These are phyloP conservation scores for Vanrija pseudolonga DNA, from an alignment of 1,284 basidiomycete species.

Conservation along the genomic window DNA sequence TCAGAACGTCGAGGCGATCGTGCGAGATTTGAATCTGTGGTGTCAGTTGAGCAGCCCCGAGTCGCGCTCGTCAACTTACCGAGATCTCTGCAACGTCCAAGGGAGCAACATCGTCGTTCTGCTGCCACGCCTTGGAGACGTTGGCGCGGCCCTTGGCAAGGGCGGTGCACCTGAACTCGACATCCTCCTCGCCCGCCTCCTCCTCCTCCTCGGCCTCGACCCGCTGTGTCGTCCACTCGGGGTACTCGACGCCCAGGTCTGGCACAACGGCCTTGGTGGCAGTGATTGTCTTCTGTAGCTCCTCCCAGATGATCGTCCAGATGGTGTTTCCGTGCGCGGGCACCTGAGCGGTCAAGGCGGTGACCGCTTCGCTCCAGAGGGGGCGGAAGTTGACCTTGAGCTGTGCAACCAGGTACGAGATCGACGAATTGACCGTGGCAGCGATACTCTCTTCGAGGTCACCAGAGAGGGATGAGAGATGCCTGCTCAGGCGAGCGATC, in stretches of 20 bases:
- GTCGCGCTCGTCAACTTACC: slow-evolving; percentile 16
- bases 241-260: slow-evolving; percentile 31
- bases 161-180: slow-evolving; percentile 44
- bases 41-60: slow-evolving; percentile 12
- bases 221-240: slow-evolving; percentile 30
- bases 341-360: slow-evolving; percentile 61
- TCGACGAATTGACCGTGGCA: slow-evolving; percentile 1
- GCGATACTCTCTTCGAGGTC: slow-evolving; percentile 8
- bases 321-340: slow-evolving; percentile 63
- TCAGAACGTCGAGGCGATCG: slow-evolving; percentile 68
- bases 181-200: slow-evolving; percentile 33
- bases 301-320: slow-evolving; percentile 67
- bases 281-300: slow-evolving; percentile 53
- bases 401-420: slow-evolving; percentile 54
- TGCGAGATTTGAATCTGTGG: slow-evolving; percentile 58
- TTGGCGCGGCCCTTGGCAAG: slow-evolving; percentile 22
- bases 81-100: slow-evolving; percentile 34
- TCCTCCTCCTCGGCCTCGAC: slow-evolving; percentile 8
- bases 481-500: slow-evolving; percentile 50
- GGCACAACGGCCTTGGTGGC: slow-evolving; percentile 20
- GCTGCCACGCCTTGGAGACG: slow-evolving; percentile 22
- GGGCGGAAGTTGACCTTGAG: slow-evolving; percentile 88
- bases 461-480: slow-evolving; percentile 28
- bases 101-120: slow-evolving; percentile 19
- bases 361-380: slow-evolving; percentile 75